phyloP scores from a whole-genome alignment of 176 grass and related monocot species.

The Alloteropsis semialata region DNA sequence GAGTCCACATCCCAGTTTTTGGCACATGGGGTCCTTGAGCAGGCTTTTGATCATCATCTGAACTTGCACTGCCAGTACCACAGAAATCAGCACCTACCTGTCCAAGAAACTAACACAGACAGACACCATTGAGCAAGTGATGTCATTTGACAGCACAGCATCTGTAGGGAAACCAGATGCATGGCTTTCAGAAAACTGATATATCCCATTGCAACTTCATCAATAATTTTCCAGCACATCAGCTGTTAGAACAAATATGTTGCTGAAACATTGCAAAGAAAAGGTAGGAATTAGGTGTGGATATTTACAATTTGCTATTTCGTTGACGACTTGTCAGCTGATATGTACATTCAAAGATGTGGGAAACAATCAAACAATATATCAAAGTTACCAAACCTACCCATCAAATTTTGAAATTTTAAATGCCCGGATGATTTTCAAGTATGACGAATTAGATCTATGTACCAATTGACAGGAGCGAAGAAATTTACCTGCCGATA shows the following conservation, averaged over 20 bases:
- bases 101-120: neutral
- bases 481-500: neutral
- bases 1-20: constrained; percentile 70
- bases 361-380: neutral
- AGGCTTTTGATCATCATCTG: constrained; percentile 70
- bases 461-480: neutral
- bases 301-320: neutral
- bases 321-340: neutral
- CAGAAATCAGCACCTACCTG: neutral
- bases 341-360: neutral
- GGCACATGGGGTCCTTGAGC: constrained; percentile 64
- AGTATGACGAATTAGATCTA: neutral
- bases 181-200: neutral
- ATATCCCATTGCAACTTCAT: neutral
- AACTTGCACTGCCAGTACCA: constrained; percentile 52
- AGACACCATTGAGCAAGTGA: neutral
- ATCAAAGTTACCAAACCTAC: neutral
- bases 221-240: neutral
- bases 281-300: neutral
- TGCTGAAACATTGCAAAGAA: neutral
- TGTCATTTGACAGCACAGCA: neutral
- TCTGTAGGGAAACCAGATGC: neutral
- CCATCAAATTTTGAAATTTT: neutral
- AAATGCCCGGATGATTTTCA: neutral
- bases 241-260: neutral